Evolutionary conservation across 2,329 filamentous ascomycete genomes (phyloP), one percentile per base, ranked within the genome.

Genomic region (Aphanoascus verrucosus): DNA sequence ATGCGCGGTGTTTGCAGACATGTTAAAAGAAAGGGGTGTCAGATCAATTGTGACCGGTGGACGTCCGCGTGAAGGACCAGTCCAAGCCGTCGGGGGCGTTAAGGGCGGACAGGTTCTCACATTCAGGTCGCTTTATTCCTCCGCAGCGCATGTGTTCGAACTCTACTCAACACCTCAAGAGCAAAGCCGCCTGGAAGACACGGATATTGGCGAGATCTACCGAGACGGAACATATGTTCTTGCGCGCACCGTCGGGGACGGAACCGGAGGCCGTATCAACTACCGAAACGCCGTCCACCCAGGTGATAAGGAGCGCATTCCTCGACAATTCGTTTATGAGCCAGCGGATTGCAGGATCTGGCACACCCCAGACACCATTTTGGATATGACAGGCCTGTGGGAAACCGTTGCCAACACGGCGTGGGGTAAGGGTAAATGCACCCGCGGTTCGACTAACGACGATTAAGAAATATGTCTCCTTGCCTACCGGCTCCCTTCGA

Each of bases 51-150:
- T 73, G 1, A 69, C 82, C 20, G 83, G 84, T 8, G 84, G 84
- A 1, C 76, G 79, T 1, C 77, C 82, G 0, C 66, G 69, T 9
- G 60, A 71, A 0, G 69, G 68, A 2, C 74, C 77, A 0, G 85
- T 83, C 70, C 80, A 84, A 68, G 76, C 74, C 3, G 72, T 84
- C 15, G 81, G 82, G n/a, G 83, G 82, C n/a, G 76, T 80, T 46
- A 81, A 83, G 60, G 83, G 83, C 32, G 42, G 55, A 1, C 53
- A 58, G 55, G 63, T 71, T 1, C 53, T 68, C 5, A 54, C 55
- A 0, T 65, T 68, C 46, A 54, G 58, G 4, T 53, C 61, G 2
- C 63, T 70, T 46, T 65, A 40, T 42, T 40, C 57, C 38, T 19
- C 49, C 12, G 49, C 49, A 35, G n/a, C 31, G n/a, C 32, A 38